Evolutionary conservation across 371 early-diverging fungal genomes (phyloP), one percentile per base, ranked within the genome.

Genomic region (Sporodiniella umbellata): DNA sequence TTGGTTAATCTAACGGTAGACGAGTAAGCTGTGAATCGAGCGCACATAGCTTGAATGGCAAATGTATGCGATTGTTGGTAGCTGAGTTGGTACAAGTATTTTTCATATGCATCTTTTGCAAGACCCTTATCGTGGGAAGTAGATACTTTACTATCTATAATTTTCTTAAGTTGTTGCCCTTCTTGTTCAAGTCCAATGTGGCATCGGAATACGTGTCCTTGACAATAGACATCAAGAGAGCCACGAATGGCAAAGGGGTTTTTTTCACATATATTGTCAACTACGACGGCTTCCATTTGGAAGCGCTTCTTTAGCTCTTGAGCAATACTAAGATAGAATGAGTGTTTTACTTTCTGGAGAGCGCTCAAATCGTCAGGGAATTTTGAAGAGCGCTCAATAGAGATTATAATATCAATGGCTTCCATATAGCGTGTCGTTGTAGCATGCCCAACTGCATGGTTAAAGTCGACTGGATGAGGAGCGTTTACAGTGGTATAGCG

Each of bases 311-410:
- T 60, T 35, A 84, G 56, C 56, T 73, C 63, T 43, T 80, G 72
- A 1, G 84, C 81, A 39, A 93, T 70, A 50, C 80, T 79, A 17
- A 90, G 55, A 53, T 82, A 87, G 53, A 96, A 90, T 0, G 98
- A 95, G 5, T 81, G 63, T 68, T 98, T 98, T 74, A 95, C 87
- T 35, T 89, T 86, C 74, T 93, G 91, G 33, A 98, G 72, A 2
- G 95, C 95, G 2, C 55, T 64, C 1, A 93, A 66, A 51, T 95
- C 90, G 57, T 89, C 89, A 15, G 98, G 98, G 94, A 96, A 98
- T 51, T 87, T 82, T 22, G 70, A 70, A 12, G 93, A 91, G 4
- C 78, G 53, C 56, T 95, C 93, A 63, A 96, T 87, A 52, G 92
- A 89, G 14, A 98, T 72, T 5, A 90, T 61, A 1, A 92, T 83